These are phyloP conservation scores for Colletotrichum nymphaeae DNA, from an alignment of 2,329 filamentous ascomycete genomes.

Conservation along the genomic window DNA sequence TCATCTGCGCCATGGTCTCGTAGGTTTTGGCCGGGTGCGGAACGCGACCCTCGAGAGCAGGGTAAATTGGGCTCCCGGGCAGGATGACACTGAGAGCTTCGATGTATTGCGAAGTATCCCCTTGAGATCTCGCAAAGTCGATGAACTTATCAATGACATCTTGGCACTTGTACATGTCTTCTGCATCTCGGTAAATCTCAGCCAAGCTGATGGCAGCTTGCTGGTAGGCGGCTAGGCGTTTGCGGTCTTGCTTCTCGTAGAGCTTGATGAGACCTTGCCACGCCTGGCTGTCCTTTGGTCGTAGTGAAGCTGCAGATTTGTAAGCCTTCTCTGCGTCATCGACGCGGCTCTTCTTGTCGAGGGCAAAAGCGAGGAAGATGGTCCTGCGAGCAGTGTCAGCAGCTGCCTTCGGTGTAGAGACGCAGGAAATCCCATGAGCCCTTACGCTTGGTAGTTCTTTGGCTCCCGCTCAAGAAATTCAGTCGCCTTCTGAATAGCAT, in stretches of 20 bases:
- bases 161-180: conserved; percentile 72
- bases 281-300: conserved; percentile 81
- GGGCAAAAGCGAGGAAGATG: conserved; percentile 88
- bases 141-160: conserved; percentile 84
- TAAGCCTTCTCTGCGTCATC: conserved; percentile 84
- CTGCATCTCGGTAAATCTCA: conserved; percentile 75
- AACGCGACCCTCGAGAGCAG: conserved; percentile 84
- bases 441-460: conserved; percentile 84
- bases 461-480: conserved; percentile 78
- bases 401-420: conserved; percentile 18
- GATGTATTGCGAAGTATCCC: conserved; percentile 79
- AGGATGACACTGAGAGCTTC: conserved; percentile 81
- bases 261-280: conserved; percentile 92
- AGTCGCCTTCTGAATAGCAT: conserved; percentile 76
- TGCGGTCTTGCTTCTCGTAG: conserved; percentile 80
- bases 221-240: conserved; percentile 80
- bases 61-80: conserved; percentile 84
- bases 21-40: conserved; percentile 85
- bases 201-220: conserved; percentile 79
- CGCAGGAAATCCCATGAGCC: conserved; percentile 7
- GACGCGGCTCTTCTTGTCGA: conserved; percentile 78
- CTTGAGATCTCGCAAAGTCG: conserved; percentile 77
- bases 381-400: conserved; percentile 29
- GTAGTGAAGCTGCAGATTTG: conserved; percentile 75
- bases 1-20: conserved; percentile 82